Percentiles rank a stretch among this genome's conserved stretches.
These are phyloP conservation scores for Calocybe gambosa DNA, from an alignment of 1,284 basidiomycete genomes.

Conservation along the genomic window DNA sequence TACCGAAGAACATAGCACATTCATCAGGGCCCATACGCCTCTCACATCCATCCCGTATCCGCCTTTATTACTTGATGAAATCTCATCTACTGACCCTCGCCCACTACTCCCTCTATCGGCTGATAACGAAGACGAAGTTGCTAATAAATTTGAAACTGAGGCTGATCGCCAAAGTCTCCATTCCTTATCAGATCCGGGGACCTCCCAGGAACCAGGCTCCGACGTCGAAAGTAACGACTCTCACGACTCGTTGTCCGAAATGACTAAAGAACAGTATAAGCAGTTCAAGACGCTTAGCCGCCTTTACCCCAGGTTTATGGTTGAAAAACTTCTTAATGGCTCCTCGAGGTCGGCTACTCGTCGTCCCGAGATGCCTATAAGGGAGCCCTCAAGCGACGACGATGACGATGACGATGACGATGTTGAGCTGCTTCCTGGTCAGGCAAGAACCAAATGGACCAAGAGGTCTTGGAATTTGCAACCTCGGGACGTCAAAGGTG, in stretches of 20 bases:
- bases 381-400: slow-evolving; percentile 21
- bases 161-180: background rate
- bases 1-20: background rate
- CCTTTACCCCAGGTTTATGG: slow-evolving; percentile 43
- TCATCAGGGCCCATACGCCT: background rate
- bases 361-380: slow-evolving; percentile 12
- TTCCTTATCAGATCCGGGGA: background rate
- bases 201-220: slow-evolving; percentile 1
- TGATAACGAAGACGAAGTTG: background rate
- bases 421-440: slow-evolving; percentile 33
- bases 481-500: slow-evolving; percentile 36
- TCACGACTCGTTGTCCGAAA: background rate
- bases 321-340: slow-evolving; percentile 23
- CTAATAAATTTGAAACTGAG: background rate
- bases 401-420: slow-evolving; percentile 30
- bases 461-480: slow-evolving; percentile 20
- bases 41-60: background rate
- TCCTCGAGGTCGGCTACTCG: slow-evolving; percentile 5
- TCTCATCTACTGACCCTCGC: background rate
- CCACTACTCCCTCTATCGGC: background rate
- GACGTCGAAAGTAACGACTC: slow-evolving; percentile 3
- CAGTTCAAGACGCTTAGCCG: slow-evolving; percentile 31
- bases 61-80: background rate
- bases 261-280: slow-evolving; percentile 16
- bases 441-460: slow-evolving; percentile 31